Evolutionary conservation across 352 stramenopile species (phyloP), one percentile per base, ranked within the genome.

Genomic region (Pythium monospermum): DNA sequence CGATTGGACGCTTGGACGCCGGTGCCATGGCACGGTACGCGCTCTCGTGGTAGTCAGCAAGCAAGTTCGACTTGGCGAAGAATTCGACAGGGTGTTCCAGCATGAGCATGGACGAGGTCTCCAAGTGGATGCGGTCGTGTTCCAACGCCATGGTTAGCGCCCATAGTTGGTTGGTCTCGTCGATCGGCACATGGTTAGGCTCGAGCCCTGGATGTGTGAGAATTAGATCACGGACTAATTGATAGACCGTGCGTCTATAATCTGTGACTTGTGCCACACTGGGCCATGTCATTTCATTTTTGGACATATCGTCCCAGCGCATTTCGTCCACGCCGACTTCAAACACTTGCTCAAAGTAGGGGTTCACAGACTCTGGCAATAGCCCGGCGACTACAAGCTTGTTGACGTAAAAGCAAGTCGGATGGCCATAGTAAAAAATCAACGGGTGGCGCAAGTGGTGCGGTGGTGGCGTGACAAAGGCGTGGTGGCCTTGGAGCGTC

Each of bases 401-500:
- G 76, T 99, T 99, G 47, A 98, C 82, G 64, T 96, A 98, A 42
- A 99, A 91, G 57, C 83, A 89, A 4, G 94, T 96, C 4, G 95
- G 89, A 53, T 99, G 96, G 39, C 95, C 96, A 68, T 98, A 99
- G 75, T 99, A 99, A 59, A 99, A 99, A 42, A 98, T 98, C 58
- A 98, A 80, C 21, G 95, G 95, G 67, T 98, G 96, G 28, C 96
- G 90, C 28, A 98, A 68, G 27, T 95, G 81, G 67, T 98, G 92
- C 39, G 91, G 82, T 35, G 94, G 91, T 40, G 94, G 74, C 44
- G 87, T 89, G 60, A 90, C 87, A 58, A 98, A 98, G 19, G 82
- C 79, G 52, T 91, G 78, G 43, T 96, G 78, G 47, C 88, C 89
- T 50, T 97, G 91, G 30, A 98, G 64, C 30, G 80, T 84, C 22